Conservation (phyloP, 768 basidiomycete species). For the Cystofilobasidium macerans region DNA sequence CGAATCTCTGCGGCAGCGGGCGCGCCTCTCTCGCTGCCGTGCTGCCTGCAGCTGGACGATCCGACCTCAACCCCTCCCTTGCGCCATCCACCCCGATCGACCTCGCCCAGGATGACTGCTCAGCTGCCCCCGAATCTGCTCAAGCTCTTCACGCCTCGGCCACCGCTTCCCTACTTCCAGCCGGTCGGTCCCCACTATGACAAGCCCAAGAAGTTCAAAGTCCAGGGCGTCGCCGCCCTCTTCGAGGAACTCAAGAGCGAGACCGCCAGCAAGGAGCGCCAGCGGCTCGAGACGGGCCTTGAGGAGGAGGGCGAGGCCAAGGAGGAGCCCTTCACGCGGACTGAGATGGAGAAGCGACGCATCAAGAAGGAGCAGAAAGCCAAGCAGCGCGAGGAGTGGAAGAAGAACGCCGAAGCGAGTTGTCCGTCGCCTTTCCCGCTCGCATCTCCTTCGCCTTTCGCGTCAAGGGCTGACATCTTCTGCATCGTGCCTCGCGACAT, state of each 20-base stretch:
- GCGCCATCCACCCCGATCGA: neutral
- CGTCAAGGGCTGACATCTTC: neutral
- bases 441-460: neutral
- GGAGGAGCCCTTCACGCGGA: constrained; percentile 55
- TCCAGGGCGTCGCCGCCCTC: constrained; percentile 64
- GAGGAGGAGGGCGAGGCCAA: constrained; percentile 28
- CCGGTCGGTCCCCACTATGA: constrained; percentile 76
- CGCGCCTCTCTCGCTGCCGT: neutral
- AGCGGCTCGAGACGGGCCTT: constrained; percentile 24
- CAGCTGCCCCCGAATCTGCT: constrained; percentile 82
- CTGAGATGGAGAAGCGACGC: constrained; percentile 36
- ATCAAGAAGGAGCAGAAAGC: constrained; percentile 34
- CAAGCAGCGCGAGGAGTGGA: constrained; percentile 38
- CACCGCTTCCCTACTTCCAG: constrained; percentile 72
- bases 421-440: constrained; percentile 47
- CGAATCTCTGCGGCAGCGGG: too few species aligned
- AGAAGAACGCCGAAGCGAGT: constrained; percentile 42
- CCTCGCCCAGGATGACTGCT: constrained; percentile 21
- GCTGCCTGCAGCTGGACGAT: too few species aligned
- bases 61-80: neutral
- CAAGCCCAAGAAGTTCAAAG: constrained; percentile 56
- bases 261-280: constrained; percentile 44
- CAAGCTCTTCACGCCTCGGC: constrained; percentile 89
- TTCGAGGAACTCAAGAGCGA: constrained; percentile 65
- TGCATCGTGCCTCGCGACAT: too few species aligned